Evolutionary conservation across 148 eudicot genomes (phyloP), one percentile per base, ranked within the genome.

Genomic region (Arbutus unedo): DNA sequence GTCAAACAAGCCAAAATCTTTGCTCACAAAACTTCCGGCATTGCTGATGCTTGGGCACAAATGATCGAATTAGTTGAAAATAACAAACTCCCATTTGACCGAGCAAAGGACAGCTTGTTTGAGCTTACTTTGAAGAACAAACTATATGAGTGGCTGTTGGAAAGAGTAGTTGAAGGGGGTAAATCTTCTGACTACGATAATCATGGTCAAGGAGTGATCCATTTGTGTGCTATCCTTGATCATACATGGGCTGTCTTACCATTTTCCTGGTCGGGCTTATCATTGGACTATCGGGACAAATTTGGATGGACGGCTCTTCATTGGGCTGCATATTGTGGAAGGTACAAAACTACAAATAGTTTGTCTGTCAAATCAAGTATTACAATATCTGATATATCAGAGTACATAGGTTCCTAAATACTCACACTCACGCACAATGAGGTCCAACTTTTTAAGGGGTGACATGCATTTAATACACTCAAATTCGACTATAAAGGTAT

Each of bases 291-390:
- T 81, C 90, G 99, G 49, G 99, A 96, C 85, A 96, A 93, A 85
- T 83, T 60, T 87, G 98, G 99, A 80, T 96, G 99, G 99, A 94
- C 99, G 11, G 98, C 98, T 84, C 92, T 96, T 87, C 99, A 96
- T 85, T 96, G 99, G 99, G 97, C 98, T 89, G 98, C 99, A 78
- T 90, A 89, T 80, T 90, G 56, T 81, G 99, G 99, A 84, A 94
- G 99, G 99, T 96, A 93, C 48, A 50, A 9, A 7, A 98, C 98
- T 96, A 93, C 48, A 50, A 9, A 7, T 76, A 55, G n/a, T 49
- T 59, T 48, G 41, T 15, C 18, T 45, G 21, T 51, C 50, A 55
- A 16, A 31, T 66, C 9, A 41, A 54, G 66, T 72, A 62, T 64
- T 15, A 56, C 18, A 51, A 10, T 56, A 45, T 48, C 75, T 57